These are phyloP conservation scores for Penicillium atrosanguineum DNA, from an alignment of 495 filamentous ascomycete genomes.

Conservation along the genomic window DNA sequence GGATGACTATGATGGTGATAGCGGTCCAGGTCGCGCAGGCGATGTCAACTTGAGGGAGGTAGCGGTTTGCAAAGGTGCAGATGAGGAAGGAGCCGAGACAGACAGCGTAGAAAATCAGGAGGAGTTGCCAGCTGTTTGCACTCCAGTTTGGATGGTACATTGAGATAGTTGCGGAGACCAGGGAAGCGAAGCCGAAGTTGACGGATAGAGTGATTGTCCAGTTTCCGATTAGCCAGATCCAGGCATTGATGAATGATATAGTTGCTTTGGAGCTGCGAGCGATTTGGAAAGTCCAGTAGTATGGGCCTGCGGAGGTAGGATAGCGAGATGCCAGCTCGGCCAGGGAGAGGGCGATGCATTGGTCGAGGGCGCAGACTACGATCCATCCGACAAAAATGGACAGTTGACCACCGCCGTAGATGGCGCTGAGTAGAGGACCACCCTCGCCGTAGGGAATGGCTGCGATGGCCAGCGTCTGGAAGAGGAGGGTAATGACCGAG, in stretches of 20 bases:
- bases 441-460: constrained; percentile 50
- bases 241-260: constrained; percentile 64
- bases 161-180: constrained; percentile 55
- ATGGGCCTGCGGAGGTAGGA: constrained; percentile 49
- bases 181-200: constrained; percentile 63
- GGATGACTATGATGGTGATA: constrained; percentile 37
- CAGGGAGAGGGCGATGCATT: constrained; percentile 42
- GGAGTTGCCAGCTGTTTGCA: constrained; percentile 55
- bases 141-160: constrained; percentile 56
- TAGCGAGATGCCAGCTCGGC: constrained; percentile 49
- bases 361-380: constrained; percentile 35
- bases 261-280: constrained; percentile 31
- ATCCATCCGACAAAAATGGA: constrained; percentile 47
- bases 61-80: constrained; percentile 55
- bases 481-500: constrained; percentile 35
- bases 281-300: constrained; percentile 51
- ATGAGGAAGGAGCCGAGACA: constrained; percentile 53
- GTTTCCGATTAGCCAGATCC: constrained; percentile 66
- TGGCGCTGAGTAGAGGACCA: constrained; percentile 39
- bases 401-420: constrained; percentile 42
- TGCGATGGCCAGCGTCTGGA: constrained; percentile 38
- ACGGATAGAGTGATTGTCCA: constrained; percentile 69
- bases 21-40: constrained; percentile 42
- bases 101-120: constrained; percentile 58
- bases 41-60: constrained; percentile 54